Conservation (phyloP, 148 eudicot genomes). For the Rhododendron ovatum region DNA sequence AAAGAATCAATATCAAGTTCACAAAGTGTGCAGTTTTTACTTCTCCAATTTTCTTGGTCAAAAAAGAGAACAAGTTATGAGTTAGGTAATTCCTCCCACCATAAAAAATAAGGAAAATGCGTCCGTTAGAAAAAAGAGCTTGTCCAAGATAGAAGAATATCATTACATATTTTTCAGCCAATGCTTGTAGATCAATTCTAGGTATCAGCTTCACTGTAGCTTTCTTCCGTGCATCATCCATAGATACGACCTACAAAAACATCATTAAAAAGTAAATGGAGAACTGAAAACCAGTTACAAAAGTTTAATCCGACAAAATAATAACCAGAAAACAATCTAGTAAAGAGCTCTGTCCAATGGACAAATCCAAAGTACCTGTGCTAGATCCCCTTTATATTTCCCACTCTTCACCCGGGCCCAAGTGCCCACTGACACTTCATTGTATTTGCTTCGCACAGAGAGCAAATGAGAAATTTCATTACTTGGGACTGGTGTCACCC, state of each 20-base stretch:
- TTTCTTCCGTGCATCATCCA: slow-evolving; percentile 57
- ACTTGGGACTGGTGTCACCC: slow-evolving; percentile 50
- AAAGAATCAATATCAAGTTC: neutral
- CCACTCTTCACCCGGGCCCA: slow-evolving; percentile 97
- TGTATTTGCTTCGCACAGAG: slow-evolving; percentile 51
- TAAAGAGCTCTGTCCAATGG: neutral
- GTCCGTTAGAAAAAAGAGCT: neutral
- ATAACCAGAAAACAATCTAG: slow-evolving; percentile 4
- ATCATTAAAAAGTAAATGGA: neutral
- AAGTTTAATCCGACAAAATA: neutral
- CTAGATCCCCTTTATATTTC: slow-evolving; percentile 81
- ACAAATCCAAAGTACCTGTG: slow-evolving; percentile 49
- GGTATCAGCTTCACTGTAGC: slow-evolving; percentile 95
- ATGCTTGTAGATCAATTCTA: slow-evolving; percentile 77
- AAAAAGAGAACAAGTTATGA: neutral
- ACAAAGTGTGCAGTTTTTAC: neutral
- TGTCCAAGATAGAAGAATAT: neutral
- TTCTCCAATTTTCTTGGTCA: neutral
- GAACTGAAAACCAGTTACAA: slow-evolving; percentile 8
- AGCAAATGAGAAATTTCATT: slow-evolving; percentile 67
- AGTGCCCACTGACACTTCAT: slow-evolving; percentile 60
- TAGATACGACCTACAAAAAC: slow-evolving; percentile 58
- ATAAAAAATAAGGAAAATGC: neutral
- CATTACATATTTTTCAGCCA: slow-evolving; percentile 81
- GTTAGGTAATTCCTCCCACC: neutral